Conservation (phyloP, 2,329 filamentous ascomycete species). For the Botrytis aclada region DNA sequence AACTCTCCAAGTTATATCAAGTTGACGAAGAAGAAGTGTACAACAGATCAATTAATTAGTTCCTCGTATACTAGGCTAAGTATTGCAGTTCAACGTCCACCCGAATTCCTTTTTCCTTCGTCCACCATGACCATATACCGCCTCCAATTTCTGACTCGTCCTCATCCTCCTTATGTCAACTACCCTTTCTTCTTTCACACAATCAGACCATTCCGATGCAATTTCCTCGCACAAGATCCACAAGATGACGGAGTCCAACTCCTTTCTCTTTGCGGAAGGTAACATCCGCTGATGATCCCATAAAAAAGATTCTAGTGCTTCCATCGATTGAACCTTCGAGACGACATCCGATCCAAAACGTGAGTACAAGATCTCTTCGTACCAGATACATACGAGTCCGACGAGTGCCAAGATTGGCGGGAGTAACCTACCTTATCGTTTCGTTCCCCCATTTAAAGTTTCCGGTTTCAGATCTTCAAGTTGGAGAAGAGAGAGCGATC, state of each 20-base stretch:
- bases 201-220: background rate
- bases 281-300: background rate
- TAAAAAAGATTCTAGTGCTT: background rate
- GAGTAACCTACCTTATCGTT: constrained; percentile 2
- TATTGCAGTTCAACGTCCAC: background rate
- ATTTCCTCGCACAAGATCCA: background rate
- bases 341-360: background rate
- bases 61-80: background rate
- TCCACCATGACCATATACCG: background rate
- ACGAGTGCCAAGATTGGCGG: background rate
- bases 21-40: too few relatives aligned
- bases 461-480: background rate
- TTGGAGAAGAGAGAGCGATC: background rate
- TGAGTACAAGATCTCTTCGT: background rate
- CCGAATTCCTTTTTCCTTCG: background rate
- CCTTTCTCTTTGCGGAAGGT: background rate
- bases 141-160: background rate
- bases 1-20: background rate
- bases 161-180: background rate
- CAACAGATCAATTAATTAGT: too few relatives aligned
- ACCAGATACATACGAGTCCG: background rate
- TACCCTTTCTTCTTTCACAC: background rate
- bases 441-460: background rate
- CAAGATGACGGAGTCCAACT: background rate
- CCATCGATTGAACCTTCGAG: background rate